Evolutionary conservation across 2,329 filamentous ascomycete species (phyloP).

Genomic region (Colletotrichum sojae): DNA sequence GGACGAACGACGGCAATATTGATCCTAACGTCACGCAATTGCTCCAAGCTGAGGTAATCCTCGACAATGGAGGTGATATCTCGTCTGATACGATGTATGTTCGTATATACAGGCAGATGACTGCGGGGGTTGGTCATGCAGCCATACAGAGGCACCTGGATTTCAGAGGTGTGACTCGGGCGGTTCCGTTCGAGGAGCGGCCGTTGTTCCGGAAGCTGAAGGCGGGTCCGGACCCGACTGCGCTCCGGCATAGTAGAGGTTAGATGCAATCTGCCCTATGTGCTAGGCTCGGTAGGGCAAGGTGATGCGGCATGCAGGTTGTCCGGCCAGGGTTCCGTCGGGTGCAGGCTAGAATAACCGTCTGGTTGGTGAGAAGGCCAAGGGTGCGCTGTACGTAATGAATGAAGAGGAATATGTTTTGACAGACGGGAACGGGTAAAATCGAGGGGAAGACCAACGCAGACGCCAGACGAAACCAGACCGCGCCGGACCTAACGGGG

Average conservation of each 20-base stretch:
- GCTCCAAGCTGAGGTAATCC: slow-evolving; percentile 77
- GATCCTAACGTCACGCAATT: slow-evolving; percentile 85
- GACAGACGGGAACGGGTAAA: slow-evolving; percentile 5
- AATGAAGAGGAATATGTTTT: slow-evolving; percentile 5
- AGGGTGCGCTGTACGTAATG: slow-evolving; percentile 25
- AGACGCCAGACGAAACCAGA: background rate
- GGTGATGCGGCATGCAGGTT: slow-evolving; percentile 4
- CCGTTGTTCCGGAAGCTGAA: slow-evolving; percentile 44
- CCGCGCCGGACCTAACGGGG: slow-evolving; percentile 7
- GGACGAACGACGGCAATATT: slow-evolving; percentile 85
- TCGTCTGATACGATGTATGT: slow-evolving; percentile 79
- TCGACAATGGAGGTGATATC: slow-evolving; percentile 76
- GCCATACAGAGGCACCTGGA: slow-evolving; percentile 61
- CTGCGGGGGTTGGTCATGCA: slow-evolving; percentile 71
- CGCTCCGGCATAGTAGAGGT: slow-evolving; percentile 43
- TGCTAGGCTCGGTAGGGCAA: background rate
- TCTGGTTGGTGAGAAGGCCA: background rate
- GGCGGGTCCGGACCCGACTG: slow-evolving; percentile 28
- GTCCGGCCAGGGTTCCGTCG: background rate
- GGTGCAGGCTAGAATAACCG: background rate
- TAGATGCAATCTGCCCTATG: slow-evolving; percentile 3
- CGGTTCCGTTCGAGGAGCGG: slow-evolving; percentile 55
- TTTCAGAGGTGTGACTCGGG: slow-evolving; percentile 54
- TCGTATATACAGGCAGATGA: slow-evolving; percentile 80
- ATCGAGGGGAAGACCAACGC: slow-evolving; percentile 14